Base-by-base conservation (phyloP, 306 rosid species). In the Mimosa bimucronata region DNA sequence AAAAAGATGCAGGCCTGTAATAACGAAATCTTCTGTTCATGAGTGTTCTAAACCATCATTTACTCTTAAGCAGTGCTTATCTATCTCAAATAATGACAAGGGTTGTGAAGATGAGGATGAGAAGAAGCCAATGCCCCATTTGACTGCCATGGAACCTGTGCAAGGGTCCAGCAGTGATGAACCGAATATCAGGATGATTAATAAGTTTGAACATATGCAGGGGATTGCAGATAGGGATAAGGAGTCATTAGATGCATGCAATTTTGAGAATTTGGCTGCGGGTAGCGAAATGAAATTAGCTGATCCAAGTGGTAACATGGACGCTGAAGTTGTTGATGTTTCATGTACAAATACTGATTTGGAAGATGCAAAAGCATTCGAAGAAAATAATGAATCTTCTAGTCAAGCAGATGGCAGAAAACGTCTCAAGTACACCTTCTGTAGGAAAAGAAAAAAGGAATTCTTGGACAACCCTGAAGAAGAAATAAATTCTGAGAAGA, bases 401-500 rank as follows among this genome's bases (percentile, higher is more conserved):
- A 15, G 80, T 77, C 83, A 26, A 69, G 85, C 52, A 28, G 88
- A 79, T 58, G 86, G 79, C 21, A 50, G 80, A 64, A 82, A 76
- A 85, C 61, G 70, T 83, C 89, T 89, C 67, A 90, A 76, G 74
- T 85, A 88, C 81, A 90, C 95, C 16, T 87, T 85, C 83, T 92
- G 82, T 77, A 89, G 97, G 87, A 92, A 90, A 88, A 88, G 90
- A 58, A 92, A 83, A 92, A 88, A 76, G 86, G 87, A 79, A 65
- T 81, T 82, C 30, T 70, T 76, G 29, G 65, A 71, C 83, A 81
- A 45, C 66, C 76, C 82, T 44, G 87, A 83, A 57, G 85, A 83
- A 78, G 83, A 61, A 50, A 67, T 76, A 76, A 82, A 84, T 73
- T 77, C 84, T 60, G 83, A 80, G 55, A 85, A 85, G 88, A 81